These are phyloP conservation scores for Nymphaea colorata DNA, from an alignment of 164 flowering plant species.

Conservation along the genomic window DNA sequence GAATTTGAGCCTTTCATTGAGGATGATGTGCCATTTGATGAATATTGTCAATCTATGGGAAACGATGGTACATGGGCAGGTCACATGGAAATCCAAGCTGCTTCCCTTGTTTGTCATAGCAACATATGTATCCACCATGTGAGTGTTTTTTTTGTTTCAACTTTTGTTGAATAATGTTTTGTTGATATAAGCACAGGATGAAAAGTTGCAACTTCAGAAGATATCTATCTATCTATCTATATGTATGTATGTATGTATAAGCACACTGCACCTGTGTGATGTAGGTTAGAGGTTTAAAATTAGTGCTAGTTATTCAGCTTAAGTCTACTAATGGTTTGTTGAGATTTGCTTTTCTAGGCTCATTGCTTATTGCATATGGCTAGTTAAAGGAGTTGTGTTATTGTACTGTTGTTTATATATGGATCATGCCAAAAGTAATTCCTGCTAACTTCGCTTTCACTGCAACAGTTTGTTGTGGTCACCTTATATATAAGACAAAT, in stretches of 20 bases:
- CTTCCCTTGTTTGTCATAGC: slow-evolving; percentile 76
- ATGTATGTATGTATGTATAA: not conserved
- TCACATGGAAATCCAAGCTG: slow-evolving; percentile 87
- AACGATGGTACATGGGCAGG: slow-evolving; percentile 97
- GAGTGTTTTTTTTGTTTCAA: slow-evolving; percentile 5
- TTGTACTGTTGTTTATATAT: too few species aligned
- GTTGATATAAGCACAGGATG: not conserved
- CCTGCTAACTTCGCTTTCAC: too few species aligned
- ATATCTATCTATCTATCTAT: not conserved
- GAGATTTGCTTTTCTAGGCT: too few species aligned
- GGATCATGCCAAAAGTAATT: too few species aligned
- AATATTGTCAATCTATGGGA: slow-evolving; percentile 77
- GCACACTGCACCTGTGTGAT: not conserved
- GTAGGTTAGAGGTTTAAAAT: not conserved
- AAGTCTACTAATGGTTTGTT: too few species aligned
- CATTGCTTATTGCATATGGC: too few species aligned
- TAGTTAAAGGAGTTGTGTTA: too few species aligned
- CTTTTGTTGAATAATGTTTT: not conserved
- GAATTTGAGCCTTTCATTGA: slow-evolving; percentile 91
- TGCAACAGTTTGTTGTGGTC: too few species aligned
- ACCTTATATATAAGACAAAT: too few species aligned
- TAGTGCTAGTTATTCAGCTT: too few species aligned
- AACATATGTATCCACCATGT: slow-evolving; percentile 90
- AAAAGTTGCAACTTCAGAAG: not conserved
- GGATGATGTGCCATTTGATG: slow-evolving; percentile 87